Evolutionary conservation across 2,329 filamentous ascomycete genomes (phyloP).

Genomic region (Thielaviopsis populi): DNA sequence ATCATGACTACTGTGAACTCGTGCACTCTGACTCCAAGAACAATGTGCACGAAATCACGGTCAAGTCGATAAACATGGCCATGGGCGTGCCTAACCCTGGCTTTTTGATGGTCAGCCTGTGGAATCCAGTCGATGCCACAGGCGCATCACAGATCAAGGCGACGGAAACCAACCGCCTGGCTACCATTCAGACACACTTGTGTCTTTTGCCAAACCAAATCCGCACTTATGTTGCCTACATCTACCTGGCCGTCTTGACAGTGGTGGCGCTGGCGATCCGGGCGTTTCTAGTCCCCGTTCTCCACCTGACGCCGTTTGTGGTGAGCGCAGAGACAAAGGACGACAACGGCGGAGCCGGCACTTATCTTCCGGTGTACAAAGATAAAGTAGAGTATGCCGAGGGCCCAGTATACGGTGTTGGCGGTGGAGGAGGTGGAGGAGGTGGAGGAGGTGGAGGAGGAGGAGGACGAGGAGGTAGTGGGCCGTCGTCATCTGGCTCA

Average conservation of each 20-base stretch:
- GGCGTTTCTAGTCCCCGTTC: slow-evolving; percentile 41
- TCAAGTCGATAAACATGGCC: slow-evolving; percentile 89
- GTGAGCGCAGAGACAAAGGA: slow-evolving; percentile 26
- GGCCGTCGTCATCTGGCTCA: slow-evolving; percentile 17
- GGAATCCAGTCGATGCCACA: slow-evolving; percentile 62
- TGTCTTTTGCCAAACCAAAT: slow-evolving; percentile 85
- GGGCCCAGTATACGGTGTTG: slow-evolving; percentile 19
- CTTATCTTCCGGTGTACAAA: slow-evolving; percentile 36
- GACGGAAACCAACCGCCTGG: slow-evolving; percentile 22
- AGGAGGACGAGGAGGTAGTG: too few species aligned
- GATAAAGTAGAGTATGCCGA: slow-evolving; percentile 35
- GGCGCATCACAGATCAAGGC: slow-evolving; percentile 7
- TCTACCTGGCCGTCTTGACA: slow-evolving; percentile 41
- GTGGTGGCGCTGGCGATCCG: slow-evolving; percentile 36
- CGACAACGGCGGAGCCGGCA: slow-evolving; percentile 18
- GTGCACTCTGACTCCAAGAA: slow-evolving; percentile 56
- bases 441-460: too few species aligned
- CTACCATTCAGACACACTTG: slow-evolving; percentile 73
- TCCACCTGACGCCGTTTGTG: slow-evolving; percentile 39
- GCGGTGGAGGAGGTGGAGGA: slow-evolving; percentile 20
- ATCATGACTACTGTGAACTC: slow-evolving; percentile 95
- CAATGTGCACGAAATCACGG: slow-evolving; percentile 67
- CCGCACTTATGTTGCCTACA: slow-evolving; percentile 68
- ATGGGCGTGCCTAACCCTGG: slow-evolving; percentile 87
- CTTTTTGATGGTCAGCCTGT: slow-evolving; percentile 76